Evolutionary conservation across 257 asterid species (phyloP), one percentile per base, ranked within the genome.

Genomic region (Penstemon eatonii): DNA sequence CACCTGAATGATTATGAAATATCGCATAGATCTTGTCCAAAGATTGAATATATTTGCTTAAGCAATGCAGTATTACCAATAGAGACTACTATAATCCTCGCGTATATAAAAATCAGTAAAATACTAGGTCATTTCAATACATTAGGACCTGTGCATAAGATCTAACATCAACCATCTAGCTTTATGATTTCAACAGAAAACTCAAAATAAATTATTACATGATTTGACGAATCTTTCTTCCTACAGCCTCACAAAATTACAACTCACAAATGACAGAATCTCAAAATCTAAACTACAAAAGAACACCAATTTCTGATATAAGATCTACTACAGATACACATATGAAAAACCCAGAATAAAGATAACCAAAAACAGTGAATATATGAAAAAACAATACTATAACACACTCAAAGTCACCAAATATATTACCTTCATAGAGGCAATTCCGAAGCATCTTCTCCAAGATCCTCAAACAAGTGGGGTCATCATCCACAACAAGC

Each of bases 401-500:
- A 13, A 54, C 49, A 65, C 7, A 52, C 52, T 58, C 5, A 37
- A 3, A 57, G 40, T 25, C 43, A 69, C 42, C 50, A 13, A 56
- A 39, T 49, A 44, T 38, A 46, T 42, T 72, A 94, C 99, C 97
- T 86, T 94, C 84, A 72, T 94, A 91, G 37, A 60, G 83, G 67
- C 99, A 94, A 69, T 75, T 85, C 62, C 67, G 79, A 0, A 91
- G 95, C 98, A 94, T 94, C 86, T 87, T 85, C 74, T 89, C 98
- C 85, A 94, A 84, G 86, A 91, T 94, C 87, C 65, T 82, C 40
- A 94, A 85, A 54, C 99, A 91, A 66, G 93, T 91, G 52, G 88
- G 96, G 83, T 94, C 97, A 79, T 94, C 98, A 73, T 94, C 99
- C 55, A 90, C 99, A 40, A 93, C 91, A 33, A 93, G 96, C 1